These are phyloP conservation scores for Lachnellula willkommii DNA, from an alignment of 2,329 filamentous ascomycete genomes.

Conservation along the genomic window DNA sequence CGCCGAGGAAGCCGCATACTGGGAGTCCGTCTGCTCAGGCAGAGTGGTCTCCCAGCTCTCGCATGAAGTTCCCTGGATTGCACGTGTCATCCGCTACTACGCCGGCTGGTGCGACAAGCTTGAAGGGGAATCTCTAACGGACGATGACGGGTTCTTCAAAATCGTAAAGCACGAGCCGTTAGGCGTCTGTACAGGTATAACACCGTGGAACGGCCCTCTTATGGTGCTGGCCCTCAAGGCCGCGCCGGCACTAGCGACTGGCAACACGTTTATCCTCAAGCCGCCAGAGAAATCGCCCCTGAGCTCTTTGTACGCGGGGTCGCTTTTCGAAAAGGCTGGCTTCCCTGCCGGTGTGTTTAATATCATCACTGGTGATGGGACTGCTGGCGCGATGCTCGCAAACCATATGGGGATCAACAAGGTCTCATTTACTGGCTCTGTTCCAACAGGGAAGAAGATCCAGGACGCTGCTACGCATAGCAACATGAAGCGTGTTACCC, in stretches of 20 bases:
- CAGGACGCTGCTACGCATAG: constrained; percentile 34
- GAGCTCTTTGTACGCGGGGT: constrained; percentile 42
- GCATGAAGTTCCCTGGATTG: too few relatives aligned
- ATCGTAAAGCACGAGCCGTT: constrained; percentile 32
- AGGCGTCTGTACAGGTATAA: constrained; percentile 39
- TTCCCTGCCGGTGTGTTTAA: constrained; percentile 35
- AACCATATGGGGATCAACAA: constrained; percentile 36
- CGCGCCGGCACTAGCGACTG: constrained; percentile 53
- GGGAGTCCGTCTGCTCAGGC: constrained; percentile 42
- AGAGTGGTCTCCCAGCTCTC: constrained; percentile 32
- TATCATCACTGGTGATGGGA: constrained; percentile 36
- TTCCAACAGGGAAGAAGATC: constrained; percentile 35
- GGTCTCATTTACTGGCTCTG: constrained; percentile 37
- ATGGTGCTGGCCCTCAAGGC: constrained; percentile 47
- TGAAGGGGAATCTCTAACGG: constrained; percentile 33
- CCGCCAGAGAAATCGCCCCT: constrained; percentile 41
- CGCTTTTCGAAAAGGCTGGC: constrained; percentile 4
- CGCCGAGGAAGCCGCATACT: constrained; percentile 31
- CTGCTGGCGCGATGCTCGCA: constrained; percentile 33
- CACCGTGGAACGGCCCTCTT: constrained; percentile 51
- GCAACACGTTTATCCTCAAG: constrained; percentile 54
- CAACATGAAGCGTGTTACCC: constrained; percentile 38
- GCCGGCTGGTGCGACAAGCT: constrained; percentile 36
- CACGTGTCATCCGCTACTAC: constrained; percentile 18
- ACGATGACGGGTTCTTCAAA: constrained; percentile 40